Conservation (phyloP, 495 filamentous ascomycete genomes). For the Rhypophila decipiens region DNA sequence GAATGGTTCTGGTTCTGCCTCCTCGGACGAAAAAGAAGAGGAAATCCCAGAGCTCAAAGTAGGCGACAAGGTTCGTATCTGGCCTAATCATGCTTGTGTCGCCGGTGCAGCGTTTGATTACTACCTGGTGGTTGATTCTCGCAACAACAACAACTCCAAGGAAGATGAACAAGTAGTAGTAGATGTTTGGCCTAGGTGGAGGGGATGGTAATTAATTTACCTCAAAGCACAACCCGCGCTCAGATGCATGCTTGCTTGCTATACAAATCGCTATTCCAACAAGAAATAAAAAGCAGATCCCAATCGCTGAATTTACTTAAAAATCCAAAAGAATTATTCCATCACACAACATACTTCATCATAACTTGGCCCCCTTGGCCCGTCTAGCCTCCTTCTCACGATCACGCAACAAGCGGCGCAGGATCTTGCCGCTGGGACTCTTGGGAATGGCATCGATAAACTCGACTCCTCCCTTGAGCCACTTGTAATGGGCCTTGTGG, state of each 20-base stretch:
- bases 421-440: slow-evolving; percentile 88
- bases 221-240: too few relatives aligned
- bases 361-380: slow-evolving; percentile 50
- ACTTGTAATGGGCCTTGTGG: slow-evolving; percentile 83
- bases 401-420: slow-evolving; percentile 74
- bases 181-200: slow-evolving; percentile 64
- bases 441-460: slow-evolving; percentile 77
- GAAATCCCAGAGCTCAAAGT: slow-evolving; percentile 51
- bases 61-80: slow-evolving; percentile 61
- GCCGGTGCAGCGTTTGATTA: slow-evolving; percentile 65
- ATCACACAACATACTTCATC: slow-evolving; percentile 1
- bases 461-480: slow-evolving; percentile 76
- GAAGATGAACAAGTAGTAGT: slow-evolving; percentile 51
- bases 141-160: too few relatives aligned
- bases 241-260: too few relatives aligned
- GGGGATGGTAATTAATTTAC: slow-evolving; percentile 49
- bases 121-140: slow-evolving; percentile 71
- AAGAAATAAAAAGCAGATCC: too few relatives aligned
- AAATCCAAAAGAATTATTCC: too few relatives aligned
- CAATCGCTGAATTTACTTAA: too few relatives aligned
- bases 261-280: too few relatives aligned
- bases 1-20: too few relatives aligned
- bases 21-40: slow-evolving; percentile 32
- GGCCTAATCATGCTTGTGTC: slow-evolving; percentile 84
- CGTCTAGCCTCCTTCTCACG: slow-evolving; percentile 65